Percentiles rank a stretch among this genome's conserved stretches.
These are phyloP conservation scores for Canavalia ensiformis DNA, from an alignment of 306 rosid genomes.

Conservation along the genomic window DNA sequence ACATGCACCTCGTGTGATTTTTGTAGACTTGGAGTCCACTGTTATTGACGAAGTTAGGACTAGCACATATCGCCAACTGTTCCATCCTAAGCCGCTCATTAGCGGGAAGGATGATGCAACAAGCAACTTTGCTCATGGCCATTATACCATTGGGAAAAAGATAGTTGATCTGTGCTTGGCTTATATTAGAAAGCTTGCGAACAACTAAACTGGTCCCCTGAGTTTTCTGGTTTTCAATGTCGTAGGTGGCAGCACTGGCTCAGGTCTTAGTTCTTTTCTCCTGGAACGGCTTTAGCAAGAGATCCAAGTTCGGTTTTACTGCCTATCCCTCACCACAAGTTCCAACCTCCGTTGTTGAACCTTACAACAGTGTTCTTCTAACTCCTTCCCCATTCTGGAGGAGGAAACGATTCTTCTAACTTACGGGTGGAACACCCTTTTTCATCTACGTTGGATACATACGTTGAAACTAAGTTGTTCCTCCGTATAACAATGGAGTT, in stretches of 20 bases:
- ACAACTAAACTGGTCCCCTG: constrained; percentile 87
- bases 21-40: constrained; percentile 86
- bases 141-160: constrained; percentile 89
- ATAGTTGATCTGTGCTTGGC: constrained; percentile 83
- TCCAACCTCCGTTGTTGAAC: constrained; percentile 88
- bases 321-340: constrained; percentile 88
- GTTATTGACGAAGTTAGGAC: constrained; percentile 89
- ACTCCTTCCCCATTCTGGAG: constrained; percentile 78
- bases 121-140: constrained; percentile 89
- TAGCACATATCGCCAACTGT: constrained; percentile 77
- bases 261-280: constrained; percentile 85
- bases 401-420: too few relatives aligned
- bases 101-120: constrained; percentile 92
- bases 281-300: constrained; percentile 83
- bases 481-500: too few relatives aligned
- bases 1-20: constrained; percentile 83
- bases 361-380: constrained; percentile 85
- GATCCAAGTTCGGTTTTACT: constrained; percentile 85
- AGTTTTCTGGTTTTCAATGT: constrained; percentile 87
- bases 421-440: too few relatives aligned
- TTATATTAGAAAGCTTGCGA: constrained; percentile 81
- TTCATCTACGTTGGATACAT: too few relatives aligned
- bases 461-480: too few relatives aligned
- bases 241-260: constrained; percentile 89
- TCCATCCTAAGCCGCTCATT: constrained; percentile 85